Percentiles rank a stretch among this genome's conserved stretches.
Evolutionary conservation across 2,329 filamentous ascomycete genomes (phyloP).

Genomic region (Paradendryphiella salina): DNA sequence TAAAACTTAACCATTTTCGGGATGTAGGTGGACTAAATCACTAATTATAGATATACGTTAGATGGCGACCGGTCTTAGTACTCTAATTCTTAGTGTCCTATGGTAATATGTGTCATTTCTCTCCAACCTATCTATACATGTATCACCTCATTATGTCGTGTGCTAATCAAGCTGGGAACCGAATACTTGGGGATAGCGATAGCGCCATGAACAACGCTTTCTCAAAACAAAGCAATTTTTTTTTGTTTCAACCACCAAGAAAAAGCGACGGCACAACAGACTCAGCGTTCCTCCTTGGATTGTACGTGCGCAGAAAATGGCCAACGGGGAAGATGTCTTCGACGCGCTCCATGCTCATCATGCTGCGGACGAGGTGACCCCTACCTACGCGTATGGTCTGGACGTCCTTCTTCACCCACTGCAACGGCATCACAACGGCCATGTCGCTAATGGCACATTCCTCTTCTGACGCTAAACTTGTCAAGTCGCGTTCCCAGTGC

Average conservation of each 20-base stretch:
- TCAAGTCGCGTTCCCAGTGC: constrained; percentile 1
- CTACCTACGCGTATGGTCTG: constrained; percentile 6
- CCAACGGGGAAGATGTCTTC: constrained; percentile 9
- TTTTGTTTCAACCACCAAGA: background rate
- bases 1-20: too few species aligned
- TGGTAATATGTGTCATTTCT: too few species aligned
- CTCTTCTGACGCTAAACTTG: constrained; percentile 4
- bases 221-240: too few species aligned
- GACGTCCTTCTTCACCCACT: constrained; percentile 7
- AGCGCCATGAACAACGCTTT: background rate
- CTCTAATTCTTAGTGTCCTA: too few species aligned
- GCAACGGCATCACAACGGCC: constrained; percentile 6
- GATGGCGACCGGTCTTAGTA: too few species aligned
- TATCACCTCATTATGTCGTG: too few species aligned
- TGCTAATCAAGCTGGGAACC: too few species aligned
- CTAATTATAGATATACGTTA: too few species aligned
- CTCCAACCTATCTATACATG: too few species aligned
- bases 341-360: constrained; percentile 8
- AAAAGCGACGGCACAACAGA: background rate
- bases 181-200: too few species aligned
- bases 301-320: constrained; percentile 6
- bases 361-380: constrained; percentile 5
- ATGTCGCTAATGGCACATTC: constrained; percentile 4
- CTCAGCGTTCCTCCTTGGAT: constrained; percentile 3
- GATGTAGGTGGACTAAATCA: too few species aligned